phyloP scores from a whole-genome alignment of 2,329 filamentous ascomycete species.

The Massarina eburnea region DNA sequence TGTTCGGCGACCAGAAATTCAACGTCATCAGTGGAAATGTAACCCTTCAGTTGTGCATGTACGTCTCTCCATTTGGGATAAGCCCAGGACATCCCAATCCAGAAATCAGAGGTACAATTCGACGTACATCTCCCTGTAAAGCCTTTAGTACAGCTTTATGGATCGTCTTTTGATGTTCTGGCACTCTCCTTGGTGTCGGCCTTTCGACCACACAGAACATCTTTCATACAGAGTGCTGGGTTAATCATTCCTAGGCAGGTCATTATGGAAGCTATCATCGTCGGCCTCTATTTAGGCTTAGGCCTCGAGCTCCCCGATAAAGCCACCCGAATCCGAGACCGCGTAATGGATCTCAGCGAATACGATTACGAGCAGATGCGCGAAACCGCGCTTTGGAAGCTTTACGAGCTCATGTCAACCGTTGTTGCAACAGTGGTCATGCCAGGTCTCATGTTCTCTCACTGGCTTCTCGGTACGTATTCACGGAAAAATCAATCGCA shows the following conservation, averaged over 20 bases:
- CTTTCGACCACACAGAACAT: not conserved
- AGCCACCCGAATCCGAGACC: slow-evolving; percentile 28
- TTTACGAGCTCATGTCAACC: slow-evolving; percentile 30
- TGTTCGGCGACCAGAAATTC: slow-evolving; percentile 27
- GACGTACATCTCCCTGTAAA: too few species aligned
- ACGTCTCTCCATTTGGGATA: slow-evolving; percentile 13
- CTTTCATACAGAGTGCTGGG: not conserved
- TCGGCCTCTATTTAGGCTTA: slow-evolving; percentile 33
- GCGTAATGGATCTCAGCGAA: slow-evolving; percentile 26
- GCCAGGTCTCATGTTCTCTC: slow-evolving; percentile 33
- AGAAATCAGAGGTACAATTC: too few species aligned
- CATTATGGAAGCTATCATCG: slow-evolving; percentile 39
- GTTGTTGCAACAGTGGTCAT: slow-evolving; percentile 34
- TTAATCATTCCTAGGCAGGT: slow-evolving; percentile 27
- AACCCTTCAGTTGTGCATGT: slow-evolving; percentile 40
- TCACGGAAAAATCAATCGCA: slow-evolving; percentile 30
- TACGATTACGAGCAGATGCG: slow-evolving; percentile 26
- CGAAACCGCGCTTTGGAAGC: slow-evolving; percentile 36
- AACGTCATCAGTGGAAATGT: slow-evolving; percentile 40
- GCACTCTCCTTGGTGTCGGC: too few species aligned
- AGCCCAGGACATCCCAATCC: too few species aligned
- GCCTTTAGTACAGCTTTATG: too few species aligned
- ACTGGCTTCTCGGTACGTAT: slow-evolving; percentile 39
- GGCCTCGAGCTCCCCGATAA: slow-evolving; percentile 36
- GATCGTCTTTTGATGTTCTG: too few species aligned